A percentile compares a stretch with the other conserved stretches of the same genome.
These are phyloP conservation scores for Murraya koenigii DNA, from an alignment of 345 rosid genomes.

Conservation along the genomic window DNA sequence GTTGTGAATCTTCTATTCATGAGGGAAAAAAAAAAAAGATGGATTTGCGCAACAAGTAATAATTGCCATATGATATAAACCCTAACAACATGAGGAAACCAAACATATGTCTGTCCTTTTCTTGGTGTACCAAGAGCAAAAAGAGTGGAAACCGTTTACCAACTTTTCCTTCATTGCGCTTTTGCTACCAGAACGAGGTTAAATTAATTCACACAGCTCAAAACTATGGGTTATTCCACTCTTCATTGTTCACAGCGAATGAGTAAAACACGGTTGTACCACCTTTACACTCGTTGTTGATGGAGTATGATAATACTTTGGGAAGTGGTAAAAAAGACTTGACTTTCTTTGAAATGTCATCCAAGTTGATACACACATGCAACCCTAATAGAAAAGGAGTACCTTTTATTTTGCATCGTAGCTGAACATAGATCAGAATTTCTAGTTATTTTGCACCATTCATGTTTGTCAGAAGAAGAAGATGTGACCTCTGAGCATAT, in stretches of 20 bases:
- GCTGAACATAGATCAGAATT: constrained; percentile 56
- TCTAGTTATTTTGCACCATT: constrained; percentile 84
- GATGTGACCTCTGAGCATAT: constrained; percentile 52
- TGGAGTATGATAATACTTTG: neutral
- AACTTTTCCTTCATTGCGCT: neutral
- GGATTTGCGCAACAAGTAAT: neutral
- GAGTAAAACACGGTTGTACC: neutral
- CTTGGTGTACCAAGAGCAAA: neutral
- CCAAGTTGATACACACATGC: neutral
- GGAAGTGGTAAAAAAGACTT: neutral
- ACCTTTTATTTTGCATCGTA: constrained; percentile 70
- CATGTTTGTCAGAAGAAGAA: constrained; percentile 47
- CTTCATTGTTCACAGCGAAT: neutral
- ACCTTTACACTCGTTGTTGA: neutral
- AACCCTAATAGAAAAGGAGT: neutral
- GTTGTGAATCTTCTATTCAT: constrained; percentile 2
- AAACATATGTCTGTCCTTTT: neutral
- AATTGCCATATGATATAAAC: neutral
- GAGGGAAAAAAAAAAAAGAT: neutral
- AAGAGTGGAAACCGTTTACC: neutral
- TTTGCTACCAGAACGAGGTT: neutral
- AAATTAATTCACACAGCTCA: neutral
- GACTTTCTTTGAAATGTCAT: neutral
- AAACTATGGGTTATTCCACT: neutral
- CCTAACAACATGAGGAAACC: neutral